These are phyloP conservation scores for Pythium scleroteichum DNA, from an alignment of 352 stramenopile species.

Conservation along the genomic window DNA sequence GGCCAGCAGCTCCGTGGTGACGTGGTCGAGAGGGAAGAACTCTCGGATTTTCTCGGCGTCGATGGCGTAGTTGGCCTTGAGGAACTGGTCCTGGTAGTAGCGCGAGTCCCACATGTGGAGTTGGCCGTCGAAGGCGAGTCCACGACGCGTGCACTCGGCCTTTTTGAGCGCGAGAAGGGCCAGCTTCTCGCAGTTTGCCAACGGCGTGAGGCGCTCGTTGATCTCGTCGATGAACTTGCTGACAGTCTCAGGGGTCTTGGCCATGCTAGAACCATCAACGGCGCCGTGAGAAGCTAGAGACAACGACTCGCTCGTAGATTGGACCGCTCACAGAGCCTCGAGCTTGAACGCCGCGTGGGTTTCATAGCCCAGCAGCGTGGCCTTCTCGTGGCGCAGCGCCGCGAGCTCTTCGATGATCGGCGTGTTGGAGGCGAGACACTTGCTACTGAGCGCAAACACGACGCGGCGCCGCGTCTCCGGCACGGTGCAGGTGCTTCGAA, in stretches of 20 bases:
- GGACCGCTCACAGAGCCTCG: constrained; percentile 75
- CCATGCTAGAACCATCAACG: constrained; percentile 66
- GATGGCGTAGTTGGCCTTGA: constrained; percentile 88
- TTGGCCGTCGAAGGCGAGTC: constrained; percentile 75
- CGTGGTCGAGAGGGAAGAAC: constrained; percentile 88
- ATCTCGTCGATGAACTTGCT: constrained; percentile 75
- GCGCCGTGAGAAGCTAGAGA: too few species aligned
- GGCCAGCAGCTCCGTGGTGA: constrained; percentile 77
- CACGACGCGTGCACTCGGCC: constrained; percentile 51
- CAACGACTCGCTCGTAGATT: too few species aligned
- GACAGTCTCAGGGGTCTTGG: constrained; percentile 54
- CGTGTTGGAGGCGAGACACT: constrained; percentile 83
- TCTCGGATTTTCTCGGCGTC: constrained; percentile 85
- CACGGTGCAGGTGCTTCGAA: constrained; percentile 86
- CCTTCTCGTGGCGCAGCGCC: constrained; percentile 75
- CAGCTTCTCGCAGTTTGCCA: constrained; percentile 77
- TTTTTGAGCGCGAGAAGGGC: constrained; percentile 74
- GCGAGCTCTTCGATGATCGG: constrained; percentile 85
- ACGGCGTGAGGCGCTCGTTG: constrained; percentile 72
- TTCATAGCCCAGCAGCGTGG: constrained; percentile 73
- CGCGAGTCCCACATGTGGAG: constrained; percentile 91
- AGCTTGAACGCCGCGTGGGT: constrained; percentile 86
- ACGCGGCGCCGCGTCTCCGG: constrained; percentile 82
- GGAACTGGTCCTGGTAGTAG: constrained; percentile 89
- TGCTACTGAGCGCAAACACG: constrained; percentile 76